These are phyloP conservation scores for Westerdykella ornata DNA, from an alignment of 2,329 filamentous ascomycete species.

Conservation along the genomic window DNA sequence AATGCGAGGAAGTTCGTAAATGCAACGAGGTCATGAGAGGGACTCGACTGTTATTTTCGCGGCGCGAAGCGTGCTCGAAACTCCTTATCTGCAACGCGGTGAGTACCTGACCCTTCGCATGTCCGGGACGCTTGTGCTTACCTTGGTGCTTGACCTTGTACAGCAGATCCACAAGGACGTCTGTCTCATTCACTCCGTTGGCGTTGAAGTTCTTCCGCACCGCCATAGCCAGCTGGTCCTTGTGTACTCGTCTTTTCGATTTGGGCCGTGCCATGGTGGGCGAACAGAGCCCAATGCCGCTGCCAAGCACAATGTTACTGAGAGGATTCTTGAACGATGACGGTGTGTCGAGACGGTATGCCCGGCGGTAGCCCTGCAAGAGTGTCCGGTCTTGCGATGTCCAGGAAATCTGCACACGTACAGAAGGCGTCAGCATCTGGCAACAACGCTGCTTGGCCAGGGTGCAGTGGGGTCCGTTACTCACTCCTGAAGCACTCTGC, in stretches of 20 bases:
- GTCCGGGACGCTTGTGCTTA: slow-evolving; percentile 19
- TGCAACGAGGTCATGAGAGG: slow-evolving; percentile 15
- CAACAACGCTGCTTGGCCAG: not conserved
- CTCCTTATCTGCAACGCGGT: slow-evolving; percentile 39
- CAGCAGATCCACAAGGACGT: slow-evolving; percentile 72
- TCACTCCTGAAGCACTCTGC: slow-evolving; percentile 27
- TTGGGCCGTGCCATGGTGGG: slow-evolving; percentile 67
- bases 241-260: slow-evolving; percentile 59
- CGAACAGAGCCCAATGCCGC: slow-evolving; percentile 62
- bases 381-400: slow-evolving; percentile 58
- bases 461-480: slow-evolving; percentile 10
- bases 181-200: slow-evolving; percentile 70
- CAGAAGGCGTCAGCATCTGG: slow-evolving; percentile 1
- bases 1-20: slow-evolving; percentile 25
- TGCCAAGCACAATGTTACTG: slow-evolving; percentile 46
- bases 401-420: slow-evolving; percentile 52
- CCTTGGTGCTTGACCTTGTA: slow-evolving; percentile 61
- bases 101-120: slow-evolving; percentile 2
- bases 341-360: slow-evolving; percentile 64
- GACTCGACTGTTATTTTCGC: slow-evolving; percentile 21
- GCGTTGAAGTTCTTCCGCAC: slow-evolving; percentile 81
- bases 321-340: slow-evolving; percentile 56
- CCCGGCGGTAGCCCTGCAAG: slow-evolving; percentile 68
- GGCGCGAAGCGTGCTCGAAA: slow-evolving; percentile 43
- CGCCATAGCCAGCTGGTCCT: slow-evolving; percentile 63